Evolutionary conservation across 352 stramenopile species (phyloP).

Genomic region (Halophytophthora polymorphica): DNA sequence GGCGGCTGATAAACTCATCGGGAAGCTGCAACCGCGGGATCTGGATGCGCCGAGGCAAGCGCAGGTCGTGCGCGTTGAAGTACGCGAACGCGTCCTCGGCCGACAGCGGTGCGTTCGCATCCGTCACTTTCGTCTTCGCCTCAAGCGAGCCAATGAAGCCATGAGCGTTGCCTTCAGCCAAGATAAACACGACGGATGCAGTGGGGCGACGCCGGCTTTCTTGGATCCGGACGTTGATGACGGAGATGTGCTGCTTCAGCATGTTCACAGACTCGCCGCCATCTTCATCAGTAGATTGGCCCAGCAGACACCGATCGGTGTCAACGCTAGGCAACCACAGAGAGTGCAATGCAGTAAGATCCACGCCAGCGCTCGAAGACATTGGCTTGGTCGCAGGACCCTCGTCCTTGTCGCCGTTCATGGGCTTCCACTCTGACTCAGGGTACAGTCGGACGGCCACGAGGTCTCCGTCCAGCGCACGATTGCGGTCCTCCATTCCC

Average conservation of each 20-base stretch:
- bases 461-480: conserved; percentile 77
- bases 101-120: conserved; percentile 30
- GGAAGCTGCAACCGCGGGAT: conserved; percentile 71
- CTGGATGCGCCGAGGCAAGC: conserved; percentile 62
- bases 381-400: conserved; percentile 11
- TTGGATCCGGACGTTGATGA: conserved; percentile 30
- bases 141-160: conserved; percentile 66
- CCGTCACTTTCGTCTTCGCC: conserved; percentile 42
- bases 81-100: conserved; percentile 60
- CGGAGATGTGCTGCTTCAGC: conserved; percentile 22
- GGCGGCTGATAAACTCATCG: conserved; percentile 56
- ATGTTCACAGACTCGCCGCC: conserved; percentile 12
- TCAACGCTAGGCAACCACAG: conserved; percentile 48
- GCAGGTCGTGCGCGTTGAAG: conserved; percentile 66
- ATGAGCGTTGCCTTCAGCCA: conserved; percentile 50
- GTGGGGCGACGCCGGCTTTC: conserved; percentile 44
- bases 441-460: conserved; percentile 61
- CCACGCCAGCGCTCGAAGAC: conserved; percentile 20
- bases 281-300: conserved; percentile 12
- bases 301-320: conserved; percentile 31
- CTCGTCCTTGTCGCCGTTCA: conserved; percentile 22
- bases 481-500: conserved; percentile 67
- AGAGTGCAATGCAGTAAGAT: conserved; percentile 37
- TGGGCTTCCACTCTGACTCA: conserved; percentile 52
- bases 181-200: conserved; percentile 66